Evolutionary conservation across 208 protist species (phyloP), one percentile per base, ranked within the genome.

Genomic region (Crithidia thermophila): DNA sequence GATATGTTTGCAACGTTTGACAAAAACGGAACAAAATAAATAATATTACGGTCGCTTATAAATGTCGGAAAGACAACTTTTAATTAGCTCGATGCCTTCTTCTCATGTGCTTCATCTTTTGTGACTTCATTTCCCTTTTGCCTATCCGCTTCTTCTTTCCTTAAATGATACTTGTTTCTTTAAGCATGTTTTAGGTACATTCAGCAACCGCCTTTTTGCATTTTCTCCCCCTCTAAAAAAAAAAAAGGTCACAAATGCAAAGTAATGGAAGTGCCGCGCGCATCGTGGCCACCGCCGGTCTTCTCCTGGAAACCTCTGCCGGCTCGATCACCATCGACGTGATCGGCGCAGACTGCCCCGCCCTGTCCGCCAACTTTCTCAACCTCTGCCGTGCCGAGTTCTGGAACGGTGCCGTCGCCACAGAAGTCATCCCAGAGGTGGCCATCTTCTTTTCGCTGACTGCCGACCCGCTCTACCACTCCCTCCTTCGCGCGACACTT

Each of bases 281-380:
- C 16, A 3, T 6, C 18, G 67, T 80, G 8, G 36, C 52, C 30
- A 81, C 75, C 4, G 52, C 72, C 0, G 50, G 67, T 2, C 51
- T 95, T 33, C 73, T 88, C 21, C 62, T 95, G n/a, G 78, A 95
- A 39, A 91, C 86, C 1, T 93, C 87, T 0, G 20, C 79, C 18
- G 90, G 90, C 20, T 49, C 82, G 10, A 64, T 93, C 49, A 61
- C 81, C 6, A 59, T 93, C 20, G 90, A 91, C 67, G 53, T 95
- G 16, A 83, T 77, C 53, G 90, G 87, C 47, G 74, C 63, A 11
- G 87, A 95, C 64, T 85, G 76, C 47, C 84, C 90, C 1, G 61
- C 49, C 13, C 67, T 84, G 21, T 88, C 84, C 11, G 82, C 59
- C 18, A 78, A 91, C 47, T 75, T 93, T 21, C 33, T 86, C n/a